Base-by-base conservation (phyloP, 352 stramenopile genomes). In the Phytophthora quininea region DNA sequence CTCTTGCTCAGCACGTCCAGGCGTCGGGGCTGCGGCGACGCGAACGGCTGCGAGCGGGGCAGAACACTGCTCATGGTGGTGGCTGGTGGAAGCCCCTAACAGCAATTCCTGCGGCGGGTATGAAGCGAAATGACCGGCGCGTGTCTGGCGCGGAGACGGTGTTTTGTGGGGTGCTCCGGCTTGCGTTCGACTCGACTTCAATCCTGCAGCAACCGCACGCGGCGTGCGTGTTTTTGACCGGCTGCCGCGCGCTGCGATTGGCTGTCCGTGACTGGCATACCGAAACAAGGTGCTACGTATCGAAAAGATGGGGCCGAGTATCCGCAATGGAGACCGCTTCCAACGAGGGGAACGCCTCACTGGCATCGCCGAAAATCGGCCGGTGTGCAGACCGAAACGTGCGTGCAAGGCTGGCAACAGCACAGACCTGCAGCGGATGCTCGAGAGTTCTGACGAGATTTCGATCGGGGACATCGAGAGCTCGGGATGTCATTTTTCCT, bases 1-100 rank as follows among this genome's bases (percentile, higher is more conserved):
- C 54, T 58, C 45, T 69, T 71, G 42, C 57, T 50, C 30, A 57
- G 32, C 62, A 75, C 74, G 50, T 60, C 60, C n/a, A 73, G 45
- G 19, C 50, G 52, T 3, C 40, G 62, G 50, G 33, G 37, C 31
- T 67, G 48, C 8, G 27, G 45, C 32, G 59, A 62, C 38, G 46
- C 35, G 48, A 56, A 66, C 37, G 54, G 42, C 19, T 63, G 53
- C 10, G 38, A 56, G 54, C 42, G 52, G 9, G 54, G 55, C 52
- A 67, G 69, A 60, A 72, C 48, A 54, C 24, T 49, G 19, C 43
- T 49, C 43, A 49, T 49, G 14, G 43, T 24, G 19, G 19, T 24
- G 19, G 19, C 19, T 24, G 19, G 19, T 24, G 19, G 19, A 24
- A 24, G 19, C 19, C 19, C 19, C 19, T 24, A 24, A 24, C 19